A percentile compares a stretch with the other conserved stretches of the same genome.
Evolutionary conservation across 164 flowering plant species (phyloP).

Genomic region (Amborella trichopoda): DNA sequence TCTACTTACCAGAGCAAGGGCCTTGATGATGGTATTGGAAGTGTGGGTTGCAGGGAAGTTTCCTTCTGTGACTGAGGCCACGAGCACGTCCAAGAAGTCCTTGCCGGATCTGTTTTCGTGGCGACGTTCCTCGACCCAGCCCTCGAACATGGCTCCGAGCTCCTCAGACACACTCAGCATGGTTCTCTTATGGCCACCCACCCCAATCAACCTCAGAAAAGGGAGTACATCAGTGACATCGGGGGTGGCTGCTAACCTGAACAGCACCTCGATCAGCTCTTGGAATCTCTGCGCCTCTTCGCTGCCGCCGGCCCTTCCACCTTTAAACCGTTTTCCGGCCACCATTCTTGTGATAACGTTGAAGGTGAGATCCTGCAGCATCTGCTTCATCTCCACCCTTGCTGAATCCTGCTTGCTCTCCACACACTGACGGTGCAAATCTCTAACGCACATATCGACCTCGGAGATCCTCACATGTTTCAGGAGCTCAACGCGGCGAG

Average conservation of each 20-base stretch:
- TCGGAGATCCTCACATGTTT: background rate
- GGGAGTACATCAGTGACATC: conserved; percentile 3
- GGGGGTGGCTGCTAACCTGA: too few species aligned
- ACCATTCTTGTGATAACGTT: background rate
- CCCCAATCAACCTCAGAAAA: background rate
- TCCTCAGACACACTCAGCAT: background rate
- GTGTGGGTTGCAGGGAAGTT: background rate
- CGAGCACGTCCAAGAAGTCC: conserved; percentile 3
- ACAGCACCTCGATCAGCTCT: too few species aligned
- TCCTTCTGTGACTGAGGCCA: background rate
- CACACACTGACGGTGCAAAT: background rate
- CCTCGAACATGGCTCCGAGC: background rate
- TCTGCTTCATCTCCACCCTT: conserved; percentile 1
- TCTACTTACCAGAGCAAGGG: too few species aligned
- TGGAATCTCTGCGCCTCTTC: too few species aligned
- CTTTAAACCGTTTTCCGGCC: background rate
- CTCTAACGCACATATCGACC: background rate
- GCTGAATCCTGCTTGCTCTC: background rate
- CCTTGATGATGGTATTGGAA: conserved; percentile 1
- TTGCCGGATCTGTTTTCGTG: background rate
- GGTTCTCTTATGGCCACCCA: background rate
- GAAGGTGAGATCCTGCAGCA: background rate
- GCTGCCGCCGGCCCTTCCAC: too few species aligned
- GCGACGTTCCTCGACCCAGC: background rate
- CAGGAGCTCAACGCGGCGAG: background rate